Percentiles rank a stretch among this genome's conserved stretches.
Evolutionary conservation across 148 eudicot genomes (phyloP).

Genomic region (Persicaria maculosa): DNA sequence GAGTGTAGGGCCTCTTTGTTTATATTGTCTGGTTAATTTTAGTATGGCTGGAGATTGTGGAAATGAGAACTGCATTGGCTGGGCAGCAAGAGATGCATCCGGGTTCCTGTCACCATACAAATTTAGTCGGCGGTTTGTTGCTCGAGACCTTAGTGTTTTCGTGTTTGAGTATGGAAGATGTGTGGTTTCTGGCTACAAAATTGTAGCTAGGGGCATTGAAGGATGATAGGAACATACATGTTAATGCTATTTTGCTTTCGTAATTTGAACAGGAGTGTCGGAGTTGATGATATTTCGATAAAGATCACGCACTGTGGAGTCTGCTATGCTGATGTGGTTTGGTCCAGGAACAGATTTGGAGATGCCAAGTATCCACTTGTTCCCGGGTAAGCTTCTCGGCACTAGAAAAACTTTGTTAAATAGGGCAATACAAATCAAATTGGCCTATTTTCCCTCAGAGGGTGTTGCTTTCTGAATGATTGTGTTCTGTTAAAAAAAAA

Average conservation of each 20-base stretch:
- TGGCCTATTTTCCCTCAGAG: too few relatives aligned
- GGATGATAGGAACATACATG: neutral
- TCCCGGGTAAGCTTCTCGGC: slow-evolving; percentile 53
- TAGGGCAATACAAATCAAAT: neutral
- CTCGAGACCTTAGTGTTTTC: neutral
- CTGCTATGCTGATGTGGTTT: slow-evolving; percentile 79
- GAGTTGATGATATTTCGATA: slow-evolving; percentile 59
- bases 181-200: neutral
- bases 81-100: slow-evolving; percentile 79
- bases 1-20: neutral
- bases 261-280: slow-evolving; percentile 41
- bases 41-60: slow-evolving; percentile 6
- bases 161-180: neutral
- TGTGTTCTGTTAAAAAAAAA: neutral
- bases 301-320: slow-evolving; percentile 79
- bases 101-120: slow-evolving; percentile 72
- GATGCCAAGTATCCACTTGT: slow-evolving; percentile 73
- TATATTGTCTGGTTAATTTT: neutral
- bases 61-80: slow-evolving; percentile 48
- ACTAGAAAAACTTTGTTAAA: neutral
- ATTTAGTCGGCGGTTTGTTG: slow-evolving; percentile 55
- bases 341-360: slow-evolving; percentile 51
- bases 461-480: neutral
- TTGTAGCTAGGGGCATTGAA: neutral
- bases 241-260: too few relatives aligned